A percentile compares a stretch with the other conserved stretches of the same genome.
phyloP scores from a whole-genome alignment of 2,329 filamentous ascomycete genomes.

The Tolypocladium ovalisporum region DNA sequence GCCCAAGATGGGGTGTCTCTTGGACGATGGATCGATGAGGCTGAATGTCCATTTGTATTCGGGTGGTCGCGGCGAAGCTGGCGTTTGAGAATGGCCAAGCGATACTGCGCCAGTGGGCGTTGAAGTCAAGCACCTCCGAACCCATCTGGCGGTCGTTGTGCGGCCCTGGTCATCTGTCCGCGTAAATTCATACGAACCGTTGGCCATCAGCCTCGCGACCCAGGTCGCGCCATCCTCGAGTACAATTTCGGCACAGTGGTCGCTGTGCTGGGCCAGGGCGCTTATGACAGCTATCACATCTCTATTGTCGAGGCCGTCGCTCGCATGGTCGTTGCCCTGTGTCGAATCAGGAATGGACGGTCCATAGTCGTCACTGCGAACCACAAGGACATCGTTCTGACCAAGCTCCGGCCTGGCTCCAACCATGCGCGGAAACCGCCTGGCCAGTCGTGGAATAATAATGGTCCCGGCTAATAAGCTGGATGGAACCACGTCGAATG shows the following conservation, averaged over 20 bases:
- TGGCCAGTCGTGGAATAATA: constrained; percentile 47
- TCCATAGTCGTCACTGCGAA: constrained; percentile 59
- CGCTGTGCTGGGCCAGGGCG: constrained; percentile 35
- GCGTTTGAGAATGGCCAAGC: constrained; percentile 7
- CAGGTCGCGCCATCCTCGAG: constrained; percentile 53
- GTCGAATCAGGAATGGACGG: constrained; percentile 14
- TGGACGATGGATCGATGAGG: constrained; percentile 56
- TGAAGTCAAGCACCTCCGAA: constrained; percentile 30
- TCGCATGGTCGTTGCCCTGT: constrained; percentile 27
- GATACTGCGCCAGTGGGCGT: constrained; percentile 7
- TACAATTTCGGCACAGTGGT: constrained; percentile 52
- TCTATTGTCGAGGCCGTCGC: constrained; percentile 33
- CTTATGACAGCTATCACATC: constrained; percentile 60
- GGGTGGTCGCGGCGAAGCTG: constrained; percentile 13
- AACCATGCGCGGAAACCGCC: constrained; percentile 54
- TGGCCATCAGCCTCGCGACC: constrained; percentile 39
- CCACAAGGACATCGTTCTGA: constrained; percentile 58
- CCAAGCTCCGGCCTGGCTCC: constrained; percentile 52
- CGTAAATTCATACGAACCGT: constrained; percentile 56
- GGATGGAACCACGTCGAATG: constrained; percentile 64
- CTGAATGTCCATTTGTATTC: constrained; percentile 64
- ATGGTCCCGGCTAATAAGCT: constrained; percentile 44
- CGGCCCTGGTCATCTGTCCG: constrained; percentile 46
- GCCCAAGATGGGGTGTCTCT: constrained; percentile 66
- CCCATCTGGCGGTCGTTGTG: constrained; percentile 57